These are phyloP conservation scores for Colletotrichum higginsianum DNA, from an alignment of 2,329 filamentous ascomycete species.

Conservation along the genomic window DNA sequence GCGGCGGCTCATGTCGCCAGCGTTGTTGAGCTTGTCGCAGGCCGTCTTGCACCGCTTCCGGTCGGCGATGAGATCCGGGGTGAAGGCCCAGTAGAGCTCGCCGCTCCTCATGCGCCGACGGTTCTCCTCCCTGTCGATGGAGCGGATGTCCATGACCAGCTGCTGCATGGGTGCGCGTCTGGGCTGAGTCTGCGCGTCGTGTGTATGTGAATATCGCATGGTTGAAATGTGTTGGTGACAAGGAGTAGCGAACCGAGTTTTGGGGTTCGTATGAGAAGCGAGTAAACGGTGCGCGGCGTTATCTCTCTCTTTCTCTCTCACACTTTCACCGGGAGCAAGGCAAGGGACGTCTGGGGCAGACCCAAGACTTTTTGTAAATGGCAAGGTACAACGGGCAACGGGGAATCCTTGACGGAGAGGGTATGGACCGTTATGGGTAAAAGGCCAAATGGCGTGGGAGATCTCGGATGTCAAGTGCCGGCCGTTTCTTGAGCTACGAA, in stretches of 20 bases:
- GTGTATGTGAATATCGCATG: neutral
- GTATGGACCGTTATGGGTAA: neutral
- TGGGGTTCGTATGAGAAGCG: neutral
- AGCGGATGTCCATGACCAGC: constrained; percentile 35
- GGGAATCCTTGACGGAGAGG: neutral
- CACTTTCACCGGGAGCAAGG: neutral
- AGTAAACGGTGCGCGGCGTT: neutral
- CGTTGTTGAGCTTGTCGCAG: constrained; percentile 74
- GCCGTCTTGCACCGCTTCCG: constrained; percentile 75
- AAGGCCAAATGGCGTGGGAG: neutral
- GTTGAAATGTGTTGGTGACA: neutral
- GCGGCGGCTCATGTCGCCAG: constrained; percentile 72
- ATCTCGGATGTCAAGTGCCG: constrained; percentile 24
- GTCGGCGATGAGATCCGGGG: constrained; percentile 75
- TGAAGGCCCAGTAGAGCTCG: constrained; percentile 83
- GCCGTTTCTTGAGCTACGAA: constrained; percentile 2
- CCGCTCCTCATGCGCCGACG: constrained; percentile 72
- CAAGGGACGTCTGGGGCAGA: neutral
- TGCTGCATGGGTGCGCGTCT: constrained; percentile 20
- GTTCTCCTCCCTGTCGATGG: constrained; percentile 63
- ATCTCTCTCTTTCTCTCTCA: too few species aligned
- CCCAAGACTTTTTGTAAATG: constrained; percentile 34
- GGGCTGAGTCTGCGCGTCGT: neutral
- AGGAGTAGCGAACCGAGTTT: neutral
- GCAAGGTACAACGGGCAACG: constrained; percentile 7